Conservation (phyloP, 73 alveolate genomes). For the Symbiodinium pilosum region DNA sequence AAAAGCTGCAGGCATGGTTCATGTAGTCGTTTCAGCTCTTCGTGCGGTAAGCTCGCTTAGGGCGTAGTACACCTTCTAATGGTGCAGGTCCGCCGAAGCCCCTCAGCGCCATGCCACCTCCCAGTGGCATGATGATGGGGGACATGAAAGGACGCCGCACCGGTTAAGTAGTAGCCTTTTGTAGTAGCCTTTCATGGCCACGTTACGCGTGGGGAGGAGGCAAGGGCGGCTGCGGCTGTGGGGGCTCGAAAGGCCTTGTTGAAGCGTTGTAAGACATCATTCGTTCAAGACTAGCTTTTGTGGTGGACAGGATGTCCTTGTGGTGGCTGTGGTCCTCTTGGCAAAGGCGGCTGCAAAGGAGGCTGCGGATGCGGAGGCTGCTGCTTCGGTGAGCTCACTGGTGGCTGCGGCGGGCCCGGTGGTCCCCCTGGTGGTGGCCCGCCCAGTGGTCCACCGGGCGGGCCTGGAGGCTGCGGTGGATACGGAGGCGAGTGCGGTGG, state of each 20-base stretch:
- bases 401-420: not conserved
- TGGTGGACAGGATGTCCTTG: not conserved
- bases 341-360: not conserved
- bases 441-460: not conserved
- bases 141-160: slow-evolving; percentile 41
- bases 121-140: slow-evolving; percentile 19
- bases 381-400: slow-evolving; percentile 3
- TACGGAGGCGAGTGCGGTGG: slow-evolving; percentile 3
- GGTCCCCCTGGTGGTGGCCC: not conserved
- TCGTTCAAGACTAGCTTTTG: not conserved
- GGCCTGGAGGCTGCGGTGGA: slow-evolving; percentile 28
- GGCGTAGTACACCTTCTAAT: not conserved
- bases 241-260: not conserved
- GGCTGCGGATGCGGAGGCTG: not conserved
- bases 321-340: not conserved
- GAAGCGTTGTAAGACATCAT: not conserved
- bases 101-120: slow-evolving; percentile 52
- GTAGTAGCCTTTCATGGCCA: too few species aligned
- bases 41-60: not conserved
- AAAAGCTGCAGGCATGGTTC: slow-evolving; percentile 38
- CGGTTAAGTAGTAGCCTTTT: not conserved
- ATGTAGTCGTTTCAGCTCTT: not conserved
- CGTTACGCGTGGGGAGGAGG: slow-evolving; percentile 27
- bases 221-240: slow-evolving; percentile 32
- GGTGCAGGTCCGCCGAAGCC: slow-evolving; percentile 52